A percentile compares a stretch with the other conserved stretches of the same genome.
Conservation (phyloP, 768 basidiomycete genomes). For the Inosperma sp. region DNA sequence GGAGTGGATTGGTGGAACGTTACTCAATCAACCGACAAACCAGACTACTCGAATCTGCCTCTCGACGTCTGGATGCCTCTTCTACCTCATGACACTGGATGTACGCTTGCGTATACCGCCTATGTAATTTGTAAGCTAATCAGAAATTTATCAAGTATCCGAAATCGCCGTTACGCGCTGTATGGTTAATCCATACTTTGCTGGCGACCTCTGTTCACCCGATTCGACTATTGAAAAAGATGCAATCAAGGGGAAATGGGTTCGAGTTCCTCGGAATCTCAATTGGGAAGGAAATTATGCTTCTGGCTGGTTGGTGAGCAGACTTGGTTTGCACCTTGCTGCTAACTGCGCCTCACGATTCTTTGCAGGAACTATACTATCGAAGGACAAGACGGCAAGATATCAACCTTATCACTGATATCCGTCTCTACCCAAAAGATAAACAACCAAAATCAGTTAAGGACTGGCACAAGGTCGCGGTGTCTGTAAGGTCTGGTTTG, state of each 20-base stretch:
- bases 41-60: conserved; percentile 68
- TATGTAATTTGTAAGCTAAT: conserved; percentile 2
- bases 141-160: conserved; percentile 50
- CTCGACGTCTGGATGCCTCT: conserved; percentile 77
- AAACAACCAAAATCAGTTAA: conserved; percentile 45
- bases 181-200: conserved; percentile 53
- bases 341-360: not conserved
- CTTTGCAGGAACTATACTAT: conserved; percentile 62
- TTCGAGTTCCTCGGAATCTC: conserved; percentile 77
- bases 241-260: conserved; percentile 82
- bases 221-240: conserved; percentile 65
- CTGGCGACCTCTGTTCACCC: conserved; percentile 62
- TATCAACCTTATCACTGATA: conserved; percentile 70
- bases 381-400: conserved; percentile 81
- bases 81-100: conserved; percentile 69
- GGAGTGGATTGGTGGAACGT: conserved; percentile 70
- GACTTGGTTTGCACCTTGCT: conserved; percentile 7
- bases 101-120: conserved; percentile 38
- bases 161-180: conserved; percentile 74
- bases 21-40: conserved; percentile 34
- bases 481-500: conserved; percentile 63
- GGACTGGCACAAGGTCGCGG: conserved; percentile 60
- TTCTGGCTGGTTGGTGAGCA: conserved; percentile 53
- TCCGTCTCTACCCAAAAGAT: conserved; percentile 57
- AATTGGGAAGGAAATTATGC: conserved; percentile 58